Percentiles rank a stretch among this genome's conserved stretches.
Evolutionary conservation across 257 asterid genomes (phyloP).

Genomic region (Ehretia macrophylla): DNA sequence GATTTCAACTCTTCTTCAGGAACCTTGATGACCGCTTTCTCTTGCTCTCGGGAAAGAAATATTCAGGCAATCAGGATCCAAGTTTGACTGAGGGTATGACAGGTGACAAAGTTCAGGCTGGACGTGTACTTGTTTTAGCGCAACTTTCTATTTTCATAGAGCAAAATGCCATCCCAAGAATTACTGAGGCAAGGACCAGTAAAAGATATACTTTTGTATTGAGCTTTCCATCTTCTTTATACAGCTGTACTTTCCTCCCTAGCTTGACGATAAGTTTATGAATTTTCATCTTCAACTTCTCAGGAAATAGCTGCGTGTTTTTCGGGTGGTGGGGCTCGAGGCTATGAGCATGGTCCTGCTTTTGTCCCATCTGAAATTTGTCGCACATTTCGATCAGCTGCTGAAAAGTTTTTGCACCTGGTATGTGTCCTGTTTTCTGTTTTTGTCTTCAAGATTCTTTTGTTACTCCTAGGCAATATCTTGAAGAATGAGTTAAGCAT

Average conservation of each 20-base stretch:
- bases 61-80: constrained; percentile 41
- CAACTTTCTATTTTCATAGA: constrained; percentile 66
- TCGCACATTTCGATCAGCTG: constrained; percentile 71
- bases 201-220: background rate
- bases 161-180: constrained; percentile 76
- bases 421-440: constrained; percentile 35
- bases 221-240: background rate
- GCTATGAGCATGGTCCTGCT: constrained; percentile 57
- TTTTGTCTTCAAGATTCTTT: background rate
- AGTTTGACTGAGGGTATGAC: constrained; percentile 45
- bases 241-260: background rate
- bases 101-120: constrained; percentile 69
- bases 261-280: background rate
- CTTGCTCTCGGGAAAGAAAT: constrained; percentile 69
- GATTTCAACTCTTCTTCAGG: constrained; percentile 84
- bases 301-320: constrained; percentile 85
- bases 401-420: constrained; percentile 78
- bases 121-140: constrained; percentile 84
- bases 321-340: constrained; percentile 67
- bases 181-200: constrained; percentile 62
- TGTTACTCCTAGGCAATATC: background rate
- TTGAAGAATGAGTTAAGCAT: background rate
- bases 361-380: constrained; percentile 81
- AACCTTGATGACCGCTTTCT: constrained; percentile 63
- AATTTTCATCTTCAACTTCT: constrained; percentile 11